phyloP scores from a whole-genome alignment of 2,329 filamentous ascomycete genomes.

The Coniosporium tulheliwenetii region DNA sequence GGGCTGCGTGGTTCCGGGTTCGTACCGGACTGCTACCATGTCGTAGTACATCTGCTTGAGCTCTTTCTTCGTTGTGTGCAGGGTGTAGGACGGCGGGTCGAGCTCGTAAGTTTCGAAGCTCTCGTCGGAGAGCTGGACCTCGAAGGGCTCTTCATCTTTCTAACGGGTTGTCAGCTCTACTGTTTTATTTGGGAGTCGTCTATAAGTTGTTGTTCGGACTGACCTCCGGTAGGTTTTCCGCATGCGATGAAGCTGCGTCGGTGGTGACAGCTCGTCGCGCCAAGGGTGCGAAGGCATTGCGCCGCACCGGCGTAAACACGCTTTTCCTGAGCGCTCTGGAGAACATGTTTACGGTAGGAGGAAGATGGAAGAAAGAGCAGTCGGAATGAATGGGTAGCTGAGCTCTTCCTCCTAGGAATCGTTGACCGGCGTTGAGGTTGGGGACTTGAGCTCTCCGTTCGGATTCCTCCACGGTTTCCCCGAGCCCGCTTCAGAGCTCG shows the following conservation, averaged over 20 bases:
- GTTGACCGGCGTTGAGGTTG: no score
- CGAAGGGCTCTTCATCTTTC: constrained; percentile 90
- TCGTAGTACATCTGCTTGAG: constrained; percentile 98
- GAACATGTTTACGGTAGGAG: constrained; percentile 6
- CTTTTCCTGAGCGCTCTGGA: constrained; percentile 8
- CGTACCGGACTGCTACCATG: constrained; percentile 88
- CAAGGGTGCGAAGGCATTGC: constrained; percentile 27
- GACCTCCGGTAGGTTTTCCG: constrained; percentile 52
- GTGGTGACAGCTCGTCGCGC: constrained; percentile 74
- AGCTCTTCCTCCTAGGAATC: no score
- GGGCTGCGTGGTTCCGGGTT: neutral
- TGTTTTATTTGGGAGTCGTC: neutral
- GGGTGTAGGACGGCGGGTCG: constrained; percentile 84
- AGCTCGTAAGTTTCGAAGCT: constrained; percentile 99
- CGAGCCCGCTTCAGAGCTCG: no score
- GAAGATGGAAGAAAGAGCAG: no score
- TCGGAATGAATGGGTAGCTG: no score
- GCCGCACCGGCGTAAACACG: constrained; percentile 18
- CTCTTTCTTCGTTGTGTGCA: constrained; percentile 92
- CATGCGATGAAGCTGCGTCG: constrained; percentile 81
- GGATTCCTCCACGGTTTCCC: no score
- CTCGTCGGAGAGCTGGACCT: constrained; percentile 87
- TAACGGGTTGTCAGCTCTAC: constrained; percentile 21
- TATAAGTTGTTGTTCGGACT: constrained; percentile 1
- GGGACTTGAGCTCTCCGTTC: no score